Conservation (phyloP, 2,329 filamentous ascomycete species). For the Arachnomyces sp. region DNA sequence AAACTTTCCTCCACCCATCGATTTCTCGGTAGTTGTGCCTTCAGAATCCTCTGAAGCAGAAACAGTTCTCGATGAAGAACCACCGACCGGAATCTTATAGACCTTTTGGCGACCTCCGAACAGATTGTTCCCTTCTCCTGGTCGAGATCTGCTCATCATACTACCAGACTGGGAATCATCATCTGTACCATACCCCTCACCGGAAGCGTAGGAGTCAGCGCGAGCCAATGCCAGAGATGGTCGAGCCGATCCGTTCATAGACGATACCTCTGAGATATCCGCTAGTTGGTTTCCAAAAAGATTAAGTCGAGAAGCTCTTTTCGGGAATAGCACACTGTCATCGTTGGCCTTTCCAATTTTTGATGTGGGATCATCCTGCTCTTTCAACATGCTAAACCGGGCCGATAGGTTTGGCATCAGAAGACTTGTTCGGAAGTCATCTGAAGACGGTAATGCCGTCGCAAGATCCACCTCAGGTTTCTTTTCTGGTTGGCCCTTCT, state of each 20-base stretch:
- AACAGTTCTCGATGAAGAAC: conserved; percentile 28
- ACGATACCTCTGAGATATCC: conserved; percentile 88
- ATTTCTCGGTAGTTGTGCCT: conserved; percentile 29
- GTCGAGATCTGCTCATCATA: conserved; percentile 73
- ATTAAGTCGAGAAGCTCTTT: conserved; percentile 67
- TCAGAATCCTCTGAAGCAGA: conserved; percentile 34
- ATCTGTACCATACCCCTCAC: conserved; percentile 55
- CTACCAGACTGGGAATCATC: conserved; percentile 54
- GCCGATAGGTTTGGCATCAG: conserved; percentile 92
- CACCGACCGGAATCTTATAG: conserved; percentile 63
- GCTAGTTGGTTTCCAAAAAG: conserved; percentile 62
- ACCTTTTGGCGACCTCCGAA: conserved; percentile 96
- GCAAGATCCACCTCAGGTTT: conserved; percentile 59
- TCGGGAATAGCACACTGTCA: conserved; percentile 81
- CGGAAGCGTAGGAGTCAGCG: conserved; percentile 56
- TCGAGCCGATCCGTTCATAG: conserved; percentile 54
- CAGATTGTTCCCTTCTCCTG: conserved; percentile 79
- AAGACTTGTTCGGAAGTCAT: conserved; percentile 91
- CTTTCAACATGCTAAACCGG: conserved; percentile 90
- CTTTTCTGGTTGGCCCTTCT: conserved; percentile 45
- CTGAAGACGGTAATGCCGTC: conserved; percentile 65
- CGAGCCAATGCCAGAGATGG: conserved; percentile 54
- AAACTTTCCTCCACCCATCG: conserved; percentile 52
- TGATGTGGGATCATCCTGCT: conserved; percentile 85
- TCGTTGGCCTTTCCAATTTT: conserved; percentile 91